phyloP scores from a whole-genome alignment of 2,329 filamentous ascomycete species.

The Alternaria longipes region DNA sequence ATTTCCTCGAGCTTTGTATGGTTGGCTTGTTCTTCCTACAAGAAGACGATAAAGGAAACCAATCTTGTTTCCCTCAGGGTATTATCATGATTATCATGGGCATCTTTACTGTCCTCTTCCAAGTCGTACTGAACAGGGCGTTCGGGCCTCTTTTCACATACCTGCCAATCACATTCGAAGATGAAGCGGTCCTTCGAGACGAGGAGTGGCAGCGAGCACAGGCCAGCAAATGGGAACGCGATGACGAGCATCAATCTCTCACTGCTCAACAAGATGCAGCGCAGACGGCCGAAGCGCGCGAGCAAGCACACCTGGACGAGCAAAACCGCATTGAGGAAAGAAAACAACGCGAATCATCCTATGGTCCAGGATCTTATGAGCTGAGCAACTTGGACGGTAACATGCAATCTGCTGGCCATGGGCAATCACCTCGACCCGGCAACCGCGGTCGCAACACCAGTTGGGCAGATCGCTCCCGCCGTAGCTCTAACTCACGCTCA shows the following conservation, averaged over 20 bases:
- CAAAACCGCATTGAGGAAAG: conserved; percentile 23
- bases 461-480: conserved; percentile 44
- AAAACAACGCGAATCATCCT: conserved; percentile 17
- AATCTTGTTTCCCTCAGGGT: conserved; percentile 76
- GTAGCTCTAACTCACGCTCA: conserved; percentile 41
- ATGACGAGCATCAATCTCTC: conserved; percentile 58
- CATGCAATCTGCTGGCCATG: conserved; percentile 4
- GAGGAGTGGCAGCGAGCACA: conserved; percentile 86
- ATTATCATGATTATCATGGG: conserved; percentile 83
- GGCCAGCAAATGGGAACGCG: conserved; percentile 70
- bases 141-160: conserved; percentile 89
- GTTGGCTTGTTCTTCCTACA: conserved; percentile 90
- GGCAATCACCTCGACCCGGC: conserved; percentile 25
- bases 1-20: conserved; percentile 91
- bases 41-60: conserved; percentile 62
- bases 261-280: conserved; percentile 46
- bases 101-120: conserved; percentile 77
- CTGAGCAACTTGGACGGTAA: conserved; percentile 38
- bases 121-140: conserved; percentile 80
- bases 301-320: conserved; percentile 46
- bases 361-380: conserved; percentile 36
- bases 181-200: conserved; percentile 91
- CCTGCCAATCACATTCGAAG: conserved; percentile 92
- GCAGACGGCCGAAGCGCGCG: conserved; percentile 40
- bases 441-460: conserved; percentile 32